Percentiles rank a stretch among this genome's conserved stretches.
Evolutionary conservation across 83 land plant genomes (phyloP).

Genomic region (Diphasiastrum complanatum): DNA sequence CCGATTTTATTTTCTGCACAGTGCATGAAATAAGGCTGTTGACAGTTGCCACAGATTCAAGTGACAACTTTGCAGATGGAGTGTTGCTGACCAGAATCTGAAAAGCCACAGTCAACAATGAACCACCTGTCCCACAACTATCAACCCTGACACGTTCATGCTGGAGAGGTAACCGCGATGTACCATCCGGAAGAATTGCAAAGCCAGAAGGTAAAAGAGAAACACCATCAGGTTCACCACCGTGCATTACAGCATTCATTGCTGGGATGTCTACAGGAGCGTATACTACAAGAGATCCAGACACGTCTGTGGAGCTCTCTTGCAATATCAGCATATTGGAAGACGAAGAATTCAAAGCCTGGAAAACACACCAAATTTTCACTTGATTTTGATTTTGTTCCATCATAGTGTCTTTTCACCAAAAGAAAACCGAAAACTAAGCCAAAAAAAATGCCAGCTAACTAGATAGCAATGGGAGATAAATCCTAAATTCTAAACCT

Average conservation of each 20-base stretch:
- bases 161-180: background rate
- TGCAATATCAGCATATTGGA: conserved; percentile 27
- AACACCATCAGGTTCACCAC: conserved; percentile 13
- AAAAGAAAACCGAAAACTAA: background rate
- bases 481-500: no score
- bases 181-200: conserved; percentile 27
- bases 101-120: conserved; percentile 66
- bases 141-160: background rate
- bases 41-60: conserved; percentile 71
- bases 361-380: background rate
- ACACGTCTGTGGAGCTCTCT: conserved; percentile 27
- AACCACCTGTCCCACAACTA: conserved; percentile 28
- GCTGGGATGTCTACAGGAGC: conserved; percentile 22
- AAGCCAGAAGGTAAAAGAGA: conserved; percentile 24
- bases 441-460: background rate
- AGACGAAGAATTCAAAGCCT: conserved; percentile 23
- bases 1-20: conserved; percentile 63
- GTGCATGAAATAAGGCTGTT: conserved; percentile 70
- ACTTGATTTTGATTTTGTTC: background rate
- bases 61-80: conserved; percentile 53
- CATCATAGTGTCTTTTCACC: background rate
- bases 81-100: conserved; percentile 63
- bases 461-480: no score
- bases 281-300: conserved; percentile 22
- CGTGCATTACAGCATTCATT: conserved; percentile 13